A percentile compares a stretch with the other conserved stretches of the same genome.
Evolutionary conservation across 345 rosid genomes (phyloP).

Genomic region (Syzygium grande): DNA sequence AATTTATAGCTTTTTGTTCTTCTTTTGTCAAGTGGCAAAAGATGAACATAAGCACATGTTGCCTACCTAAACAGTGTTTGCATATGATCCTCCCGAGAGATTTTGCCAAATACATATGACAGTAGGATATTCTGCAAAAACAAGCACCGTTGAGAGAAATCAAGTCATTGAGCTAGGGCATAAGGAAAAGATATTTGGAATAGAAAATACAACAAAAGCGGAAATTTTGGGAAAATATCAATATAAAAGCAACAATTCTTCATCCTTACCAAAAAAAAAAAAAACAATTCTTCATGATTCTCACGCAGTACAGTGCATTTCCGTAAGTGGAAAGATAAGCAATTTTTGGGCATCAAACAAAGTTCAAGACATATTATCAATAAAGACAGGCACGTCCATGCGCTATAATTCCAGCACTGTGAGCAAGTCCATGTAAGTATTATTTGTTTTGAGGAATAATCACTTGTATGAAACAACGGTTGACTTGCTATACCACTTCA

Average conservation of each 20-base stretch:
- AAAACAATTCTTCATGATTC: not conserved
- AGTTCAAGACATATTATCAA: not conserved
- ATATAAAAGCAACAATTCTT: not conserved
- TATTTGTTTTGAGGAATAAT: not conserved
- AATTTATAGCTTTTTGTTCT: not conserved
- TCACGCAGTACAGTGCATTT: not conserved
- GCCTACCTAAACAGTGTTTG: not conserved
- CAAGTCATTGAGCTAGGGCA: not conserved
- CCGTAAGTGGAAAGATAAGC: not conserved
- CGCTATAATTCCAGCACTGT: not conserved
- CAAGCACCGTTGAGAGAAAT: not conserved
- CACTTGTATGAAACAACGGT: not conserved
- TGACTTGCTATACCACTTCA: not conserved
- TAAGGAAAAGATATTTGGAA: not conserved
- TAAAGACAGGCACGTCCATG: not conserved
- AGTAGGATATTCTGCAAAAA: not conserved
- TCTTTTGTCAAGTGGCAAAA: not conserved
- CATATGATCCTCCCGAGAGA: not conserved
- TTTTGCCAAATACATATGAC: not conserved
- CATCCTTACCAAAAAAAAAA: too few species aligned
- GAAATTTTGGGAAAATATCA: not conserved
- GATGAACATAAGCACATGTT: not conserved
- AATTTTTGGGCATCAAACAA: not conserved
- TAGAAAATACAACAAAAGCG: not conserved
- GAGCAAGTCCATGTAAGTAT: not conserved